Base-by-base conservation (phyloP, 1,284 basidiomycete species). In the Leucoagaricus sp. region DNA sequence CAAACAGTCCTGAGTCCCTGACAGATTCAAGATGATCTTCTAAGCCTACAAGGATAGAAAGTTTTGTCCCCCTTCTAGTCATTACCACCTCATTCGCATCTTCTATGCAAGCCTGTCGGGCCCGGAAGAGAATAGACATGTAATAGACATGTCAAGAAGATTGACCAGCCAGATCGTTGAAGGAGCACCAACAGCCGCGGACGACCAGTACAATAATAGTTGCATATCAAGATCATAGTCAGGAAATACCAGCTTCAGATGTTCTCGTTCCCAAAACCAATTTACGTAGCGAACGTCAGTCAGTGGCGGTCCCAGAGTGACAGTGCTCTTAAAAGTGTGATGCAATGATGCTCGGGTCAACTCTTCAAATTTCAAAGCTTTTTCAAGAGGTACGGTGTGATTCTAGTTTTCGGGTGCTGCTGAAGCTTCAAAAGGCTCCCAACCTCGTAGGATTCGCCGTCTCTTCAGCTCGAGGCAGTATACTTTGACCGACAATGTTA, bases 201-300 rank as follows among this genome's bases (percentile, higher is more conserved):
- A 57, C 23, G 9, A 38, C 44, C 13, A 44, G 19, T 23, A 19
- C 8, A 33, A 13, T 36, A 12, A 4, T 29, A 21, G 4, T 19
- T 36, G 31, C 21, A 17, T 7, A 49, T 49, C 42, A 31, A 36
- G 51, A 45, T 53, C 23, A 26, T 10, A 5, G 26, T 25, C 28
- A 31, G n/a, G 46, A 31, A 29, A 28, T 28, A 17, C 5, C 13
- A 29, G 17, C 2, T 48, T n/a, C 45, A 13, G 52, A 36, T 28
- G 40, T 44, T 44, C 42, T 17, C 25, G 31, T 15, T 19, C 13
- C 17, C 19, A 21, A 41, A 17, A 31, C 7, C 28, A 31, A 26
- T 21, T 55, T 49, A 55, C 53, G 53, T 48, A 49, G 53, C 19
- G 28, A 17, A 41, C 25, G 38, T 42, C 46, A 44, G n/a, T 42